Conservation (phyloP, 1,284 basidiomycete genomes). For the Ustilago crameri region DNA sequence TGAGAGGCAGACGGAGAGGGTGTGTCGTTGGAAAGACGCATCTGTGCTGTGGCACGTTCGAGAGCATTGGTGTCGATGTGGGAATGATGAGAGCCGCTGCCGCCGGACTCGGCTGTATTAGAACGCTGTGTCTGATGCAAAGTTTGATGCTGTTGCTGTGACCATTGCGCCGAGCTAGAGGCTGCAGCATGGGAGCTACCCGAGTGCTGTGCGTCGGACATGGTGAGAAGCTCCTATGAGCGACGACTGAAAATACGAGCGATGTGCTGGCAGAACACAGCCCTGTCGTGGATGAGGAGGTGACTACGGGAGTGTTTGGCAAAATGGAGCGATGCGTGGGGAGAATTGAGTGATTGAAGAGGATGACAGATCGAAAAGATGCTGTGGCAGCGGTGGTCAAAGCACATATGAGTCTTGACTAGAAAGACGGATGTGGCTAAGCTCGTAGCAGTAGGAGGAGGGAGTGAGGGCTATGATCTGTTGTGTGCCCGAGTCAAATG, state of each 20-base stretch:
- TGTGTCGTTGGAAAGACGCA: slow-evolving; percentile 3
- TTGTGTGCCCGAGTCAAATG: no score
- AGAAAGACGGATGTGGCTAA: no score
- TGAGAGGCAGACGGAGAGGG: slow-evolving; percentile 16
- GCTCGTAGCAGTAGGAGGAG: no score
- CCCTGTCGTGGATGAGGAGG: no score
- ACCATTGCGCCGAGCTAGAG: slow-evolving; percentile 4
- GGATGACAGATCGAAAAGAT: no score
- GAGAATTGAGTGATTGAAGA: no score
- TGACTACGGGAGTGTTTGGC: no score
- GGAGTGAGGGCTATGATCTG: no score
- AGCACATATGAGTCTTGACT: no score
- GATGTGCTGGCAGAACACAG: background rate
- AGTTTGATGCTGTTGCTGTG: background rate
- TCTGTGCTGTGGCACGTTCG: slow-evolving; percentile 22
- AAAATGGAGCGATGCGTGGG: no score
- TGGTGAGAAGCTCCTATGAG: background rate
- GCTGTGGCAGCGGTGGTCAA: no score
- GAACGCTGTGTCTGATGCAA: slow-evolving; percentile 17
- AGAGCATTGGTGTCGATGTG: slow-evolving; percentile 6
- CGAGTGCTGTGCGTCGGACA: slow-evolving; percentile 14
- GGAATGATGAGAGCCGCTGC: no score
- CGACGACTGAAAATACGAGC: background rate
- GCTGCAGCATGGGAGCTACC: slow-evolving; percentile 3
- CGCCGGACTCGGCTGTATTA: slow-evolving; percentile 7